These are phyloP conservation scores for Tetraselmis chui DNA, from an alignment of 139 green algal genomes.

Conservation along the genomic window DNA sequence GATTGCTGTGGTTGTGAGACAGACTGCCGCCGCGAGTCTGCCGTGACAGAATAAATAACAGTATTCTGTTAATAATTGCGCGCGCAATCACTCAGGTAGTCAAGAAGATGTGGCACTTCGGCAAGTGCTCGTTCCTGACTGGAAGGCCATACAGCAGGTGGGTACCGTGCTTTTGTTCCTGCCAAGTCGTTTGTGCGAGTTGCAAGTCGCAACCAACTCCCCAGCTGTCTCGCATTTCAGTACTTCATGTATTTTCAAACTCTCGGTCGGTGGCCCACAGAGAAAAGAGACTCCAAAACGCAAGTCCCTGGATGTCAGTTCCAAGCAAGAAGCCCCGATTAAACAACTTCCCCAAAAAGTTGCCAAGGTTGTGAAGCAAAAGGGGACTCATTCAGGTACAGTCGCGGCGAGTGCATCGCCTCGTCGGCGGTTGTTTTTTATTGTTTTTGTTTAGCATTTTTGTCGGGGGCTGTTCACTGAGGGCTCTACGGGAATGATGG, in stretches of 20 bases:
- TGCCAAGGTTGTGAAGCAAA: slow-evolving; percentile 24
- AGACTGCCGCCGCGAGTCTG: neutral
- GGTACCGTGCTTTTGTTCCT: neutral
- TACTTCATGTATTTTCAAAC: too few relatives aligned
- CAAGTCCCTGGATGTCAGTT: neutral
- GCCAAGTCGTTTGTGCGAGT: neutral
- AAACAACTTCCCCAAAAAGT: slow-evolving; percentile 21
- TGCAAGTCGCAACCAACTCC: too few relatives aligned
- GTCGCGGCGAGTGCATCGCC: too few relatives aligned
- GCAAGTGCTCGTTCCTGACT: neutral
- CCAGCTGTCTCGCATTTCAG: too few relatives aligned
- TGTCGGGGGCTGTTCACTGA: too few relatives aligned
- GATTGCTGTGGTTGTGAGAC: neutral
- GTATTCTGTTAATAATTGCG: neutral
- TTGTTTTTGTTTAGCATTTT: too few relatives aligned
- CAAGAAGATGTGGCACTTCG: neutral
- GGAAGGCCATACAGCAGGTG: neutral
- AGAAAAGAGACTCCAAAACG: neutral
- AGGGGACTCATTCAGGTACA: slow-evolving; percentile 15
- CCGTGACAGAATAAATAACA: neutral
- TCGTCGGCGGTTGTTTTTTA: too few relatives aligned
- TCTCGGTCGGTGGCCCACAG: neutral
- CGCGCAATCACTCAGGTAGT: neutral
- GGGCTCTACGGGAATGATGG: too few relatives aligned
- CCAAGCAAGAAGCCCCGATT: neutral